phyloP scores from a whole-genome alignment of 345 rosid species.

The Euphorbia lathyris region DNA sequence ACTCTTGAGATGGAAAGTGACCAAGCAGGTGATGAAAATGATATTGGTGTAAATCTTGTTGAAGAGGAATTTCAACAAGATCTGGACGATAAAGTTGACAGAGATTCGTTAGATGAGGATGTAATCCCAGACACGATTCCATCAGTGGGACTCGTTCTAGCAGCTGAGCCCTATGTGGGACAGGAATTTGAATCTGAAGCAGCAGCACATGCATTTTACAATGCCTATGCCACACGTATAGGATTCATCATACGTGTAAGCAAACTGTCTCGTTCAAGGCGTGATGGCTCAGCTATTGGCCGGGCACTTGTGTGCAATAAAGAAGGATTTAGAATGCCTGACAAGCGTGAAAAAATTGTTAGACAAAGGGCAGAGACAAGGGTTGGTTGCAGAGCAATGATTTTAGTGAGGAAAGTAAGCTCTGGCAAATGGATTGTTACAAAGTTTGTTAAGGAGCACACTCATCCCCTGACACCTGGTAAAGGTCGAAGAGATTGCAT shows the following conservation, averaged over 20 bases:
- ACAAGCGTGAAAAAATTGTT: conserved; percentile 87
- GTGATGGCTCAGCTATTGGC: conserved; percentile 93
- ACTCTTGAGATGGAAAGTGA: conserved; percentile 45
- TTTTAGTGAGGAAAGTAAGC: conserved; percentile 86
- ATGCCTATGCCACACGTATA: conserved; percentile 73
- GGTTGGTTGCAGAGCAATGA: conserved; percentile 99
- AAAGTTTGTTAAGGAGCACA: conserved; percentile 86
- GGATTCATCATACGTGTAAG: conserved; percentile 97
- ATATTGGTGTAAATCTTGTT: conserved; percentile 41
- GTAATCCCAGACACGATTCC: conserved; percentile 35
- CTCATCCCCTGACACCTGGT: conserved; percentile 83
- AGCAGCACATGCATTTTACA: conserved; percentile 90
- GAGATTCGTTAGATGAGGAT: conserved; percentile 31
- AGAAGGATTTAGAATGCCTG: conserved; percentile 91
- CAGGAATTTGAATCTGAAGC: conserved; percentile 93
- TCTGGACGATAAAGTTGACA: conserved; percentile 49
- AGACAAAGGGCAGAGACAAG: conserved; percentile 97
- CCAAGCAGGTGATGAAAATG: conserved; percentile 42
- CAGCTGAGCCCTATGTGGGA: conserved; percentile 76
- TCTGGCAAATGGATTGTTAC: conserved; percentile 94
- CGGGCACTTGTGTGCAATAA: conserved; percentile 96
- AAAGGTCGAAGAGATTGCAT: conserved; percentile 88
- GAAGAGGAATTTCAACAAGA: conserved; percentile 40
- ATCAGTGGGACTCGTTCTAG: conserved; percentile 27
- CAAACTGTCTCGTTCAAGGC: conserved; percentile 92